Conservation (phyloP, 148 eudicot species). For the Nepenthes mirabilis region DNA sequence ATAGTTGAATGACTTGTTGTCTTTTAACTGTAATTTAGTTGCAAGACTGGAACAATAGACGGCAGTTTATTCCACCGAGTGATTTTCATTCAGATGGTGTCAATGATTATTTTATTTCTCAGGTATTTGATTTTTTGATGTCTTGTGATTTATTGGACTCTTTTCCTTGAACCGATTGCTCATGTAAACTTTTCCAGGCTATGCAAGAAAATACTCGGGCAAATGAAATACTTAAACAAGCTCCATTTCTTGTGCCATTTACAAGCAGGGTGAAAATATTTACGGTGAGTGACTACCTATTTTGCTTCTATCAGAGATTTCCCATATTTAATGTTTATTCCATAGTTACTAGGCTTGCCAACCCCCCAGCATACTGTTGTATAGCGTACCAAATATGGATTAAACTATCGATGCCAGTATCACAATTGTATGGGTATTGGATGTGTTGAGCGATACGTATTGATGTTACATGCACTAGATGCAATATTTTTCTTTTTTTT, state of each 20-base stretch:
- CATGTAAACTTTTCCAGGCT: conserved; percentile 35
- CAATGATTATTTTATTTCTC: conserved; percentile 77
- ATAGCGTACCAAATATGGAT: no score
- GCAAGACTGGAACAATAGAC: conserved; percentile 99
- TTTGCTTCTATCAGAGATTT: neutral
- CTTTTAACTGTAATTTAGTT: conserved; percentile 25
- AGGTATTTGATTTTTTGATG: conserved; percentile 32
- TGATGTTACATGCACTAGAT: no score
- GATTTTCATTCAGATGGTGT: conserved; percentile 95
- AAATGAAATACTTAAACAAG: conserved; percentile 63
- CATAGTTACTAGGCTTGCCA: neutral
- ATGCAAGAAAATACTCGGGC: conserved; percentile 80
- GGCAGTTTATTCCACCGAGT: conserved; percentile 71
- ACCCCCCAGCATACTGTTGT: no score
- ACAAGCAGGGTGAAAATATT: conserved; percentile 87
- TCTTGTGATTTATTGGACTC: neutral
- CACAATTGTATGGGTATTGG: neutral
- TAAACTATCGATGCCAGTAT: no score
- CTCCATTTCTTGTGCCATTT: conserved; percentile 92
- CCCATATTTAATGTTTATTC: neutral
- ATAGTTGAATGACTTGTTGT: conserved; percentile 6
- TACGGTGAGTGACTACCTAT: conserved; percentile 46
- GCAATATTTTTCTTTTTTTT: no score
- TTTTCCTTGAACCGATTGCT: conserved; percentile 4
- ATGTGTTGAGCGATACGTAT: neutral